Percentiles rank a stretch among this genome's conserved stretches.
Evolutionary conservation across 495 filamentous ascomycete genomes (phyloP).

Genomic region (Amphirosellinia nigrospora): DNA sequence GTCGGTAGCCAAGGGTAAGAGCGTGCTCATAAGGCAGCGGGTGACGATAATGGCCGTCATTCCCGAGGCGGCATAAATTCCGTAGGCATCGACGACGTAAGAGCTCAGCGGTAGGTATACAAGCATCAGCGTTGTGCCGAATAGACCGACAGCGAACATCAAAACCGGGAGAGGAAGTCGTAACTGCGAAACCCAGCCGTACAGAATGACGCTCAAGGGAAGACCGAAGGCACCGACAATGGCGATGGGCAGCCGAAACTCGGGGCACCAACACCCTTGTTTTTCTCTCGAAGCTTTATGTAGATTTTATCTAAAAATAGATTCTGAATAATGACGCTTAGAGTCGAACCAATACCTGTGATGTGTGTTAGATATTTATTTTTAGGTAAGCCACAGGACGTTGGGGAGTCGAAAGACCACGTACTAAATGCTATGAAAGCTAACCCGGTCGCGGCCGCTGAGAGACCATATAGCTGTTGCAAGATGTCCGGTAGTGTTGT

Average conservation of each 20-base stretch:
- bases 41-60: conserved; percentile 62
- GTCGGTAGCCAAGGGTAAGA: conserved; percentile 56
- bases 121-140: conserved; percentile 50
- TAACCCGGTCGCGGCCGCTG: conserved; percentile 51
- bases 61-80: conserved; percentile 60
- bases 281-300: conserved; percentile 47
- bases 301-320: conserved; percentile 58
- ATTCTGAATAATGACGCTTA: conserved; percentile 56
- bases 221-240: conserved; percentile 51
- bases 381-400: neutral
- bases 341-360: conserved; percentile 55
- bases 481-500: conserved; percentile 61
- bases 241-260: conserved; percentile 58
- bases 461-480: conserved; percentile 51
- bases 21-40: conserved; percentile 60
- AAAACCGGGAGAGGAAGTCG: conserved; percentile 46
- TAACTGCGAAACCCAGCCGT: conserved; percentile 56
- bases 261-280: conserved; percentile 48
- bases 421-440: conserved; percentile 61
- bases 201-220: conserved; percentile 50
- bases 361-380: conserved; percentile 33
- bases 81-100: conserved; percentile 65
- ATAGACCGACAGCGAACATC: conserved; percentile 45
- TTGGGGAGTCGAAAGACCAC: conserved; percentile 23
- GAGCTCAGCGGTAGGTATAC: conserved; percentile 56